Evolutionary conservation across 2,329 filamentous ascomycete species (phyloP), one percentile per base, ranked within the genome.

Genomic region (Aspergillus latus): DNA sequence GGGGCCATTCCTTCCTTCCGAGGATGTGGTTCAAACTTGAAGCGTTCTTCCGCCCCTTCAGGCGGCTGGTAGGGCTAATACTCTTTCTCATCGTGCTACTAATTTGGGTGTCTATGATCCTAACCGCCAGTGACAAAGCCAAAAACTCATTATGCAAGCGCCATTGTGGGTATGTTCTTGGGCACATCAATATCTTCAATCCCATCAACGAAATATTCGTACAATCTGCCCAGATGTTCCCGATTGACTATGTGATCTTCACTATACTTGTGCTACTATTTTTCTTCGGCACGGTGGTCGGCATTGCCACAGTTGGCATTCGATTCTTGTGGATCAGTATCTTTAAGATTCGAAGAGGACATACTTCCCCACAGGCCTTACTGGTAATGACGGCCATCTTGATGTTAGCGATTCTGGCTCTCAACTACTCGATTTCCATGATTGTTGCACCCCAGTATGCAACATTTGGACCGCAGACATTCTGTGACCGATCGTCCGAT

Each of bases 381-480:
- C 84, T 99, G 52, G 86, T 97, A 69, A 89, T 91, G 1, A 97
- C 93, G 0, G 90, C 95, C 9, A 86, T 99, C 79, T 82, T 99
- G 47, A 93, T 91, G 0, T 82, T 97, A 61, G 94, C 95, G 63
- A 90, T 90, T 2, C 78, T 99, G 43, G 94, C 90, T 34, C 88
- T 96, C 73, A 96, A 97, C 77, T 99, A 97, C 73, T 86, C 90
- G 7, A 80, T 97, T 42, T 88, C 90, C 56, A 96, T 95, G 88
- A 82, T 97, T 60, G 86, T 96, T n/a, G 94, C 92, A 5, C 94
- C 94, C 1, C 92, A 97, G 69, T 99, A 99, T 71, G 86, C 93
- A 47, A 95, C 88, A 53, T 99, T 91, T 70, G 94, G 94, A 49
- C 91, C 92, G 0, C 94, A 99, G 73, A 96, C 89, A 0, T 97